Base-by-base conservation (phyloP, 2,329 filamentous ascomycete genomes). In the Pseudopithomyces maydicus region DNA sequence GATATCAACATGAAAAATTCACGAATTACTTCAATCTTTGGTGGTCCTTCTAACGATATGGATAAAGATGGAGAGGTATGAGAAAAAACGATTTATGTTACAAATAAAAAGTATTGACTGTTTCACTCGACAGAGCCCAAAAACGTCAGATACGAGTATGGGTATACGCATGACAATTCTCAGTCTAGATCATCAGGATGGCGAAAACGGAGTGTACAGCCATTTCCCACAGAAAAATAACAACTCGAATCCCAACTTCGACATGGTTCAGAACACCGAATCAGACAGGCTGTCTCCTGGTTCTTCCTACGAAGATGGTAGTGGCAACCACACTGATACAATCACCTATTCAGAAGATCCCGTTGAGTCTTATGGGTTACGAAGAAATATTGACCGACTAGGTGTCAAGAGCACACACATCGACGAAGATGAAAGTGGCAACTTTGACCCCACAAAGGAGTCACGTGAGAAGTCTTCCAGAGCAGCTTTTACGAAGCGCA, bases 371-470 rank as follows among this genome's bases (percentile, higher is more conserved):
- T 57, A 54, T 15, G 55, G 50, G 4, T 45, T 57, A 11, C 45
- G 55, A 15, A 49, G 20, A 33, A 54, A 54, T 19, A 54, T 57
- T 20, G 38, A 57, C 35, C 33, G 55, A 17, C 42, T 45, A 45
- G 26, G 23, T 17, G 38, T 19, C 14, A n/a, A 32, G 22, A 48
- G 15, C 32, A 50, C 51, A 1, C 46, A 44, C 17, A 29, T 57
- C 4, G 55, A 57, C 20, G 19, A 32, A 10, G 55, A 57, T 22
- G 26, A 54, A 22, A 57, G 50, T 22, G 55, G 55, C 2, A 45
- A 57, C 22, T 57, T 45, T 22, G 55, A 57, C 20, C 55, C 55
- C 11, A 20, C 26, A 3, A 50, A 44, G 29, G 55, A 57, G 12
- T 32, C 44, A 5, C 36, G 39, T 15, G 26, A 22, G 20, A 47